Conservation (phyloP, 352 stramenopile genomes). For the Phytophthora hibernalis region DNA sequence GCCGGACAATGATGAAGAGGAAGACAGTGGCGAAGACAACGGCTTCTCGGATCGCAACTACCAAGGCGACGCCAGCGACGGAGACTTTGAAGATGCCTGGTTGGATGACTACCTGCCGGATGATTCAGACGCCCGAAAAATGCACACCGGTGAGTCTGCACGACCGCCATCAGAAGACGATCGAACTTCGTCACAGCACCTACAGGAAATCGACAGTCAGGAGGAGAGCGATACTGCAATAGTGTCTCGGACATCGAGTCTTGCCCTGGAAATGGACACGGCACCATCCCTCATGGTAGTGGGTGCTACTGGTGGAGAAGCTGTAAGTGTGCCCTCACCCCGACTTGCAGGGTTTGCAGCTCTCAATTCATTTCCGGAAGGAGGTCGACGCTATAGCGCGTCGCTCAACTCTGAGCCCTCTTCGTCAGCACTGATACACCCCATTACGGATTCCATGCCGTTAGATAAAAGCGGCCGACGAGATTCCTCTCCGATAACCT, state of each 20-base stretch:
- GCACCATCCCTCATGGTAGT: constrained; percentile 30
- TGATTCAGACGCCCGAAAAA: neutral
- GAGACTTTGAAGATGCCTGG: constrained; percentile 51
- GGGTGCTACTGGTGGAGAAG: constrained; percentile 15
- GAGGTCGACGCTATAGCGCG: neutral
- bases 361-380: constrained; percentile 17
- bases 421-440: constrained; percentile 40
- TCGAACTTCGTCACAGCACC: constrained; percentile 6
- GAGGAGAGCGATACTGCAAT: constrained; percentile 12
- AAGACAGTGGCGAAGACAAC: constrained; percentile 22
- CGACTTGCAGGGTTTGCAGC: constrained; percentile 27
- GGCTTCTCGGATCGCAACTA: constrained; percentile 13
- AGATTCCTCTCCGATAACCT: constrained; percentile 10
- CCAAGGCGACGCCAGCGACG: constrained; percentile 30
- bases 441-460: constrained; percentile 25
- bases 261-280: constrained; percentile 27
- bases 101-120: constrained; percentile 46
- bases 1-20: constrained; percentile 32
- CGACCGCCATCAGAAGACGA: constrained; percentile 15
- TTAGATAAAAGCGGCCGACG: constrained; percentile 20
- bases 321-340: constrained; percentile 21
- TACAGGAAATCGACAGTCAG: constrained; percentile 13
- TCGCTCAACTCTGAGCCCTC: constrained; percentile 17
- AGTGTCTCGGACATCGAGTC: constrained; percentile 18
- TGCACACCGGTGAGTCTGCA: constrained; percentile 3